Evolutionary conservation across 2,329 filamentous ascomycete species (phyloP).

Genomic region (Coniochaeta pulveracea): DNA sequence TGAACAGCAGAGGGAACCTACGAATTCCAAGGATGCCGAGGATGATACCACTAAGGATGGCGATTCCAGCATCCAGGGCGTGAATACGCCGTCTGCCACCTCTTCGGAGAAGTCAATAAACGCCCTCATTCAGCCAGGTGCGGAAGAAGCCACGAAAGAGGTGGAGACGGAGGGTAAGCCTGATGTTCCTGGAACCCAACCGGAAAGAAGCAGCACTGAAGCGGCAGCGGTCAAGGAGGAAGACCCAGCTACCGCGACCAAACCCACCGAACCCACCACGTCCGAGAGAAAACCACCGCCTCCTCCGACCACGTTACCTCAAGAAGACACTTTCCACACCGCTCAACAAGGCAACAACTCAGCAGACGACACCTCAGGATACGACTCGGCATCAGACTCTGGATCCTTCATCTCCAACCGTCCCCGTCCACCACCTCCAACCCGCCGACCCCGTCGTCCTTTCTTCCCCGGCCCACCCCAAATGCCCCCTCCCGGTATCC

Average conservation of each 20-base stretch:
- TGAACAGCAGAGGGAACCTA: no score
- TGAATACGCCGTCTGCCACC: conserved; percentile 7
- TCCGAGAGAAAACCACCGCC: not conserved
- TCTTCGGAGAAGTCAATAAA: conserved; percentile 1
- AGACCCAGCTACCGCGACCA: not conserved
- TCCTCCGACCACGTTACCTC: conserved; percentile 1
- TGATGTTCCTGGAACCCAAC: no score
- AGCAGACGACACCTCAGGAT: conserved; percentile 1
- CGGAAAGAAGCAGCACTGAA: no score
- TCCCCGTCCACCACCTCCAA: not conserved
- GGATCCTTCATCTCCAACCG: not conserved
- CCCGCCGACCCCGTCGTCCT: not conserved
- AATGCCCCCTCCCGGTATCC: conserved; percentile 1
- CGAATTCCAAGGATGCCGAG: not conserved
- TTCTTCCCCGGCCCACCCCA: not conserved
- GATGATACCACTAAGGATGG: conserved; percentile 1
- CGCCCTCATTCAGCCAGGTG: not conserved
- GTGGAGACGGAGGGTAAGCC: not conserved
- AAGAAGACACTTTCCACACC: conserved; percentile 3
- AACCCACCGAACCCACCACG: not conserved
- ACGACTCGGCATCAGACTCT: conserved; percentile 1
- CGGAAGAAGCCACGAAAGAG: not conserved
- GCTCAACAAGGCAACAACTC: not conserved
- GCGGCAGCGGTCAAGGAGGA: not conserved
- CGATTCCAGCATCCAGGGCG: not conserved